phyloP scores from a whole-genome alignment of 257 asterid species.

The Ehretia macrophylla region DNA sequence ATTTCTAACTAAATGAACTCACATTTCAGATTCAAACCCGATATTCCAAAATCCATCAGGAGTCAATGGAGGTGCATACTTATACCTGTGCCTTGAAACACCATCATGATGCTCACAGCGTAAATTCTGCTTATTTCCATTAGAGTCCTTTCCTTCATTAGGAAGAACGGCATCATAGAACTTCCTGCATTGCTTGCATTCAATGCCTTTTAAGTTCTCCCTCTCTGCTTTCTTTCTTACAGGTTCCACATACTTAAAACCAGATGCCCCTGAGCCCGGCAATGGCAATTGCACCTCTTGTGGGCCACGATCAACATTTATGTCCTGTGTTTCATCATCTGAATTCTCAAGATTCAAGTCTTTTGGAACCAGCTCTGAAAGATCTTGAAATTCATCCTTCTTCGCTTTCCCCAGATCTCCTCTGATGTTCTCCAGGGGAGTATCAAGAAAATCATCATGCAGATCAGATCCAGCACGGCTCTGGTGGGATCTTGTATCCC shows the following conservation, averaged over 20 bases:
- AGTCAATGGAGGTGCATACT: constrained; percentile 88
- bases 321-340: constrained; percentile 73
- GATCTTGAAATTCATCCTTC: constrained; percentile 32
- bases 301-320: constrained; percentile 37
- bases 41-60: constrained; percentile 99
- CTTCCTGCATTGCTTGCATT: constrained; percentile 94
- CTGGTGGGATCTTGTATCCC: constrained; percentile 87
- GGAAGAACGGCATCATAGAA: constrained; percentile 90
- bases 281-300: constrained; percentile 36
- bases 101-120: constrained; percentile 95
- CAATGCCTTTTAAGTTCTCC: constrained; percentile 79
- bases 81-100: constrained; percentile 92
- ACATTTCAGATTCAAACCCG: constrained; percentile 90
- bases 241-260: constrained; percentile 77
- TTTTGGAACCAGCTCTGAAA: constrained; percentile 20
- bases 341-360: constrained; percentile 37
- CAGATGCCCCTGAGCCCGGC: constrained; percentile 38
- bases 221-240: constrained; percentile 78
- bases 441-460: constrained; percentile 91
- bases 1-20: constrained; percentile 14
- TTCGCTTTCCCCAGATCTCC: constrained; percentile 42
- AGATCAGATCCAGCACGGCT: constrained; percentile 76
- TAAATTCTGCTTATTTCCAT: constrained; percentile 31
- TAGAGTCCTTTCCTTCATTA: constrained; percentile 30
- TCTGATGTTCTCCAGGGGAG: constrained; percentile 71